A percentile compares a stretch with the other conserved stretches of the same genome.
phyloP scores from a whole-genome alignment of 305 asterid species.

The Solanum hybrid region DNA sequence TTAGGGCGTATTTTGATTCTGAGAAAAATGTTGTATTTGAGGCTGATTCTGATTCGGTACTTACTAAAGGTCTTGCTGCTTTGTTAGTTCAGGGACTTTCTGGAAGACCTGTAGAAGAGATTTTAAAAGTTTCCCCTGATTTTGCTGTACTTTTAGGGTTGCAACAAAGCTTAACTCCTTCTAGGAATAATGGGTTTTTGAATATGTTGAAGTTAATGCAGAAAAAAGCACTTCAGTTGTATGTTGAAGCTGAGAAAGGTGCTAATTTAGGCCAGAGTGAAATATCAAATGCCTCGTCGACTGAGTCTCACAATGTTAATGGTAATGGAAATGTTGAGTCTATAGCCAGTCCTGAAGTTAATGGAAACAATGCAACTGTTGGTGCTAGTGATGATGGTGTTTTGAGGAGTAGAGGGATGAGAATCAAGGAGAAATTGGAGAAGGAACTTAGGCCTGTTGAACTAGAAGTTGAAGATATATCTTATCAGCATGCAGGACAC shows the following conservation, averaged over 20 bases:
- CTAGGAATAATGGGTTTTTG: slow-evolving; percentile 80
- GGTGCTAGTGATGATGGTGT: slow-evolving; percentile 16
- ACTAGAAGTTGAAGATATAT: slow-evolving; percentile 57
- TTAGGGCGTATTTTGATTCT: slow-evolving; percentile 51
- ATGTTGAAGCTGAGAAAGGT: slow-evolving; percentile 36
- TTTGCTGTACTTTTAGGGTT: slow-evolving; percentile 63
- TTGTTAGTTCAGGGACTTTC: slow-evolving; percentile 80
- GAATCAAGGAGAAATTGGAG: slow-evolving; percentile 47
- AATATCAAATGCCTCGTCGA: slow-evolving; percentile 8
- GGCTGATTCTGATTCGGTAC: slow-evolving; percentile 75
- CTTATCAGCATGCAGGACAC: slow-evolving; percentile 81
- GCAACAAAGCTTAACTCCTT: slow-evolving; percentile 76
- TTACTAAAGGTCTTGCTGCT: slow-evolving; percentile 84
- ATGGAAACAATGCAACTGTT: background rate
- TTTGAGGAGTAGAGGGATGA: slow-evolving; percentile 51
- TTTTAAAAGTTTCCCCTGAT: slow-evolving; percentile 70
- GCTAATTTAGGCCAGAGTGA: slow-evolving; percentile 17
- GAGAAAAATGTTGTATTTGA: slow-evolving; percentile 54
- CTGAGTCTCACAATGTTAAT: background rate
- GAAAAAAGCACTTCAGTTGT: slow-evolving; percentile 63
- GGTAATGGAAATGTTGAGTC: slow-evolving; percentile 13
- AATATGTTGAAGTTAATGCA: slow-evolving; percentile 86
- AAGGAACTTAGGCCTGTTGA: slow-evolving; percentile 41
- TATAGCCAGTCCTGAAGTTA: slow-evolving; percentile 12
- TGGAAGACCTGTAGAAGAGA: slow-evolving; percentile 55